Conservation (phyloP, 257 asterid species). For the Plantago major region DNA sequence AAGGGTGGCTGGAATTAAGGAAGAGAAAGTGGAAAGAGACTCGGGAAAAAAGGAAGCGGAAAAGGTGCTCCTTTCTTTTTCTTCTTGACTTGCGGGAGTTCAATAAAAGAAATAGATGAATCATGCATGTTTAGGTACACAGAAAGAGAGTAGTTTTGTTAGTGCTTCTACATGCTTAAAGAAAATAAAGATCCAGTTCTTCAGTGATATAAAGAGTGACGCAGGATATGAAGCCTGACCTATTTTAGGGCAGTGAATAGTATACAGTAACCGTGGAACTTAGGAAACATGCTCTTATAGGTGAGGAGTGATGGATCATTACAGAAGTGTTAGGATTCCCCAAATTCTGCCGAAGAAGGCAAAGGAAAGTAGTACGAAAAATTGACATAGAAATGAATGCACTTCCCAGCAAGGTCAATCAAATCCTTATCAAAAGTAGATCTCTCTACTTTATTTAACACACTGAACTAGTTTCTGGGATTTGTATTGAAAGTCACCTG, state of each 20-base stretch:
- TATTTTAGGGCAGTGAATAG: too few relatives aligned
- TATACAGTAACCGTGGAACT: too few relatives aligned
- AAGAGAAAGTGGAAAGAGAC: conserved; percentile 93
- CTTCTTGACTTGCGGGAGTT: neutral
- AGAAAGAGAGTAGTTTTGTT: neutral
- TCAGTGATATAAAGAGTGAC: neutral
- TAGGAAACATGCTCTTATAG: neutral
- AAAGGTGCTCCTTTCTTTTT: conserved; percentile 42
- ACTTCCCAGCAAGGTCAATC: too few relatives aligned
- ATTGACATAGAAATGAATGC: too few relatives aligned
- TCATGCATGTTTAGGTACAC: neutral
- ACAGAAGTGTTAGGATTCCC: neutral
- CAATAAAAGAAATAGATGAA: neutral
- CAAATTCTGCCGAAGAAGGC: neutral
- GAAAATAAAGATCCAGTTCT: neutral
- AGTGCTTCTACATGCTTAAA: neutral
- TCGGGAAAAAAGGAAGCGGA: conserved; percentile 83
- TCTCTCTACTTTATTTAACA: too few relatives aligned
- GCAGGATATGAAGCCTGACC: neutral
- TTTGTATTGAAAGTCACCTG: too few relatives aligned
- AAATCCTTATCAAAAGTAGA: too few relatives aligned
- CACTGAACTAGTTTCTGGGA: too few relatives aligned
- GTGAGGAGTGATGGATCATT: neutral
- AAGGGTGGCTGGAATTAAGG: conserved; percentile 87
- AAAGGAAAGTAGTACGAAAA: too few relatives aligned